Evolutionary conservation across 2,329 filamentous ascomycete species (phyloP).

Genomic region (Cladosporium sphaerospermum): DNA sequence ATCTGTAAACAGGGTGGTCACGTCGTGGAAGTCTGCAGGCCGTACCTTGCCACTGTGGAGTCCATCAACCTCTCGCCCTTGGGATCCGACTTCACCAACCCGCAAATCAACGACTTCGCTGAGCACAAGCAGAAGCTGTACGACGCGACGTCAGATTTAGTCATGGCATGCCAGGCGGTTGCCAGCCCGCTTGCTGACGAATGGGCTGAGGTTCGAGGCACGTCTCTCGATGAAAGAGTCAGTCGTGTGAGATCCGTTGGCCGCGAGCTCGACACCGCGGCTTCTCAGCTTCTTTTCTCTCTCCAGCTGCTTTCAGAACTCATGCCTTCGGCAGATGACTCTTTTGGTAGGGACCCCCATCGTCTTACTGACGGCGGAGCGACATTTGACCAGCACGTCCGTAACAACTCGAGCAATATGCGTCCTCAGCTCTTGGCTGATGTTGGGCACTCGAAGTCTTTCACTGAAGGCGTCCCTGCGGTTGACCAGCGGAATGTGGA

Average conservation of each 20-base stretch:
- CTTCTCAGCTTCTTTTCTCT: slow-evolving; percentile 81
- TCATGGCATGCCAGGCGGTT: slow-evolving; percentile 84
- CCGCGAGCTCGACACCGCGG: slow-evolving; percentile 76
- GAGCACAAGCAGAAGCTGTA: slow-evolving; percentile 90
- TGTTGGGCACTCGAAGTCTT: slow-evolving; percentile 57
- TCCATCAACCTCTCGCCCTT: slow-evolving; percentile 82
- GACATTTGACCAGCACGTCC: slow-evolving; percentile 24
- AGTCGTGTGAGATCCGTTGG: slow-evolving; percentile 72
- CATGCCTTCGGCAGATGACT: slow-evolving; percentile 50
- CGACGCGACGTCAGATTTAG: slow-evolving; percentile 83
- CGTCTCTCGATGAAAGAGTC: slow-evolving; percentile 79
- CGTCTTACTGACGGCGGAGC: slow-evolving; percentile 31
- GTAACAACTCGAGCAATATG: slow-evolving; percentile 33
- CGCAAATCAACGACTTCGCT: slow-evolving; percentile 79
- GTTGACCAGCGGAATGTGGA: slow-evolving; percentile 32
- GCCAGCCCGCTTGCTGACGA: slow-evolving; percentile 87
- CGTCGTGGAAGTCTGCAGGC: slow-evolving; percentile 81
- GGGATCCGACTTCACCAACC: slow-evolving; percentile 71
- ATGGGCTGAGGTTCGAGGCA: slow-evolving; percentile 87
- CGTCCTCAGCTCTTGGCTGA: slow-evolving; percentile 49
- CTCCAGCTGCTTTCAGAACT: slow-evolving; percentile 82
- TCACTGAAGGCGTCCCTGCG: slow-evolving; percentile 48
- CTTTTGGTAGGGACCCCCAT: slow-evolving; percentile 28
- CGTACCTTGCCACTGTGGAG: slow-evolving; percentile 84
- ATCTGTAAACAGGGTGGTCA: slow-evolving; percentile 72